A percentile compares a stretch with the other conserved stretches of the same genome.
Evolutionary conservation across 2,329 filamentous ascomycete genomes (phyloP).

Genomic region (Cordyceps javanica): DNA sequence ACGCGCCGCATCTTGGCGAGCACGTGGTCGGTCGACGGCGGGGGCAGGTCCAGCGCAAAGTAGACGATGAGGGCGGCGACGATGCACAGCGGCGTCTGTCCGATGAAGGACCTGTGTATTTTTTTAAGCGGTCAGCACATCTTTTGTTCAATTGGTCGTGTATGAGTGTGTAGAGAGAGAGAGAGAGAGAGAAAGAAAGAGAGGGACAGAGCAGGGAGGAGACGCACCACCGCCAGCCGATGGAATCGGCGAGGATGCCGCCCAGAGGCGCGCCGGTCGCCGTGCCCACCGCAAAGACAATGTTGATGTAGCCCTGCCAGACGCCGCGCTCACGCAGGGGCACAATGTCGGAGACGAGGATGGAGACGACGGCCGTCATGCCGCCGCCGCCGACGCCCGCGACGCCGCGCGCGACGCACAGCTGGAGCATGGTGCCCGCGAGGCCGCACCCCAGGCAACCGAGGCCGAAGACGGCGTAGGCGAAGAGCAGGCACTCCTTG

Average conservation of each 20-base stretch:
- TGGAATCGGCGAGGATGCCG: conserved; percentile 63
- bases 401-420: conserved; percentile 55
- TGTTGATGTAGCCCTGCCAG: conserved; percentile 69
- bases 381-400: conserved; percentile 60
- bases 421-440: conserved; percentile 55
- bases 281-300: conserved; percentile 64
- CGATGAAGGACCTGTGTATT: conserved; percentile 56
- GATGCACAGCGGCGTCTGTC: conserved; percentile 63
- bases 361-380: conserved; percentile 63
- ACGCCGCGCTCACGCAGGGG: conserved; percentile 62
- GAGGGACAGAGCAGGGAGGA: too few species aligned
- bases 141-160: neutral
- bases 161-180: too few species aligned
- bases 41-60: conserved; percentile 57
- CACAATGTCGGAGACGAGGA: conserved; percentile 62
- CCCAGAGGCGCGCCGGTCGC: conserved; percentile 64
- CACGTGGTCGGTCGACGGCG: conserved; percentile 56
- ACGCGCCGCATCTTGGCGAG: conserved; percentile 58
- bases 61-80: conserved; percentile 59
- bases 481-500: conserved; percentile 58
- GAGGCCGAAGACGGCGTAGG: conserved; percentile 57
- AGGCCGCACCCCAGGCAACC: conserved; percentile 60
- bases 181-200: too few species aligned
- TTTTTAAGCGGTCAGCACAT: neutral
- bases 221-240: conserved; percentile 67